Base-by-base conservation (phyloP, 306 rosid species). In the Cicer pinnatifidum region DNA sequence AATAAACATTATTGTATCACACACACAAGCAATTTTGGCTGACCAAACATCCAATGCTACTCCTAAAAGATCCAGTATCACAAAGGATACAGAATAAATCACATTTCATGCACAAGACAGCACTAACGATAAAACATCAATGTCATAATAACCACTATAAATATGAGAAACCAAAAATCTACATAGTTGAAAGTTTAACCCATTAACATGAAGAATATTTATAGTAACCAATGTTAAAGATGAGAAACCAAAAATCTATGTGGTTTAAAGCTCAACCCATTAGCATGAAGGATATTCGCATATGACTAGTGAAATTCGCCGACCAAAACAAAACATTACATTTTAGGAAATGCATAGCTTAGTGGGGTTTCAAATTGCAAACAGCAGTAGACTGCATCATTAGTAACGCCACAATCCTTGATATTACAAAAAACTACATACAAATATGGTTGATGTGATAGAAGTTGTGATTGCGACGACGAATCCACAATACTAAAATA, bases 1-100 rank as follows among this genome's bases (percentile, higher is more conserved):
- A 68, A 77, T 84, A 68, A 65, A 41, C 69, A 62, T 39, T 62
- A 48, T 13, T 44, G 71, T 44, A 58, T 40, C 56, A 74, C 9
- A 65, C 11, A 65, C 39, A 67, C 52, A 41, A 28, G 17, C 6
- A 6, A 37, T 40, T 62, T 67, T 38, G 12, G 72, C 41, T 17
- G 15, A 28, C 33, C 57, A 80, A 76, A 54, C 74, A 72, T 76
- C 65, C 44, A 71, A 52, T 12, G 40, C 28, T 38, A 23, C 6
- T 38, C 16, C 28, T 13, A 15, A 23, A 69, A 33, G 16, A 37
- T 48, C 64, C 52, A 52, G 19, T 11, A 64, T 73, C 72, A 44
- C 63, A 59, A 3, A 40, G n/a, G 66, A 72, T 59, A 52, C 15
- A 67, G 15, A 54, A 71, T 6, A 68, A 17, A 47, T 8, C 10